phyloP scores from a whole-genome alignment of 2,329 filamentous ascomycete genomes.

The Aureobasidium sp. region DNA sequence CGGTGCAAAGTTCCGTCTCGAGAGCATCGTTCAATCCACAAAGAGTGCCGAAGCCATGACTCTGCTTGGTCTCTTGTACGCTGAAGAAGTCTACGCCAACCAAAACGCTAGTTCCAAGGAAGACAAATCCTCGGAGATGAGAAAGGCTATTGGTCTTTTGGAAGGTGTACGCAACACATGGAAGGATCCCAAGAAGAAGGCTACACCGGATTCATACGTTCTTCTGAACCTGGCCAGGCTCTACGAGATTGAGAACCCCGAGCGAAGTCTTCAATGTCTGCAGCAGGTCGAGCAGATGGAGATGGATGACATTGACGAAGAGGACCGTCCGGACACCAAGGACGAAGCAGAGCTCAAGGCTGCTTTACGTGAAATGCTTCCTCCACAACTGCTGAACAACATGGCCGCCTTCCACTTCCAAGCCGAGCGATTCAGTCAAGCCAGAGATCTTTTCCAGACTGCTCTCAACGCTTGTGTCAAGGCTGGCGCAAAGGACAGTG shows the following conservation, averaged over 20 bases:
- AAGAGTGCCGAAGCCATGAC: conserved; percentile 85
- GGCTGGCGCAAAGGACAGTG: conserved; percentile 62
- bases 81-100: conserved; percentile 83
- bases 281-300: conserved; percentile 89
- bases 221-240: conserved; percentile 85
- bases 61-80: conserved; percentile 81
- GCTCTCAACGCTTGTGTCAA: conserved; percentile 82
- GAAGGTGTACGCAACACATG: conserved; percentile 80
- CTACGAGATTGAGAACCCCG: conserved; percentile 77
- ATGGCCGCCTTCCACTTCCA: conserved; percentile 95
- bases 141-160: conserved; percentile 77
- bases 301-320: conserved; percentile 65
- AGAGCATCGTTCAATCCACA: conserved; percentile 86
- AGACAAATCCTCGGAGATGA: conserved; percentile 76
- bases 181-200: conserved; percentile 86
- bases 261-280: conserved; percentile 86
- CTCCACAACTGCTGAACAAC: conserved; percentile 91
- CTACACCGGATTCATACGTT: conserved; percentile 75
- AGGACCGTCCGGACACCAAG: conserved; percentile 51
- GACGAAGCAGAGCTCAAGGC: conserved; percentile 32
- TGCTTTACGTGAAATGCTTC: conserved; percentile 66
- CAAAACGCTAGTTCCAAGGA: conserved; percentile 69
- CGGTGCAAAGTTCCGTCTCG: conserved; percentile 85
- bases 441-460: conserved; percentile 85
- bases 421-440: conserved; percentile 69